Evolutionary conservation across 225 moss, liverwort and hornwort genomes (phyloP).

Genomic region (Pseudisothecium myosuroides): DNA sequence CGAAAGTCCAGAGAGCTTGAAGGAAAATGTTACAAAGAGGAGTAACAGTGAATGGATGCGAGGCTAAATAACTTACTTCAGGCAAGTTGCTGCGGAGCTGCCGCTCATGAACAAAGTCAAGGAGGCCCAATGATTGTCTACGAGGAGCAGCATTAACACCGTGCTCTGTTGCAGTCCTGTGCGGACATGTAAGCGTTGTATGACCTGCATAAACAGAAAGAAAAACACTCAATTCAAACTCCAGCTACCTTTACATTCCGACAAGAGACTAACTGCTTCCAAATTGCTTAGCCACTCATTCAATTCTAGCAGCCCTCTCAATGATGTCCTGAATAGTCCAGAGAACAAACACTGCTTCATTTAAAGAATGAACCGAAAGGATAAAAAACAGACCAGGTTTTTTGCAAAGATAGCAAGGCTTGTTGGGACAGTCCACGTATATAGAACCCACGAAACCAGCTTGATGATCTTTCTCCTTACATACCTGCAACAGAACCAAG

Average conservation of each 20-base stretch:
- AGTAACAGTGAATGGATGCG: neutral
- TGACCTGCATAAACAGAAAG: conserved; percentile 42
- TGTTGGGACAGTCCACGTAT: conserved; percentile 83
- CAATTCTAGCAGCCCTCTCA: neutral
- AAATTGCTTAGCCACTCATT: neutral
- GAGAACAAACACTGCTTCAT: neutral
- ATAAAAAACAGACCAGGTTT: conserved; percentile 39
- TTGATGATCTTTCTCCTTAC: conserved; percentile 67
- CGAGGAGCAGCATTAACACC: conserved; percentile 60
- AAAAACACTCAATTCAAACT: neutral
- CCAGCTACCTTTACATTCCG: too few relatives aligned
- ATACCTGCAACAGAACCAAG: conserved; percentile 38
- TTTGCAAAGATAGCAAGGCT: conserved; percentile 82
- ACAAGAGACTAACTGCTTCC: neutral
- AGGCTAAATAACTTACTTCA: conserved; percentile 16
- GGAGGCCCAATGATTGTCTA: conserved; percentile 47
- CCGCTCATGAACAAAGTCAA: conserved; percentile 65
- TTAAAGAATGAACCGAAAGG: neutral
- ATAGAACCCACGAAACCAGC: conserved; percentile 78
- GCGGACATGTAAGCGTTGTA: conserved; percentile 73
- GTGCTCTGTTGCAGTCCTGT: conserved; percentile 58
- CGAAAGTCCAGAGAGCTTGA: neutral
- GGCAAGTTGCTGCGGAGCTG: conserved; percentile 58
- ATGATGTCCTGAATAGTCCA: neutral
- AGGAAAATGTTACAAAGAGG: neutral